A percentile compares a stretch with the other conserved stretches of the same genome.
phyloP scores from a whole-genome alignment of 352 stramenopile species.

The Pythium chondricola region DNA sequence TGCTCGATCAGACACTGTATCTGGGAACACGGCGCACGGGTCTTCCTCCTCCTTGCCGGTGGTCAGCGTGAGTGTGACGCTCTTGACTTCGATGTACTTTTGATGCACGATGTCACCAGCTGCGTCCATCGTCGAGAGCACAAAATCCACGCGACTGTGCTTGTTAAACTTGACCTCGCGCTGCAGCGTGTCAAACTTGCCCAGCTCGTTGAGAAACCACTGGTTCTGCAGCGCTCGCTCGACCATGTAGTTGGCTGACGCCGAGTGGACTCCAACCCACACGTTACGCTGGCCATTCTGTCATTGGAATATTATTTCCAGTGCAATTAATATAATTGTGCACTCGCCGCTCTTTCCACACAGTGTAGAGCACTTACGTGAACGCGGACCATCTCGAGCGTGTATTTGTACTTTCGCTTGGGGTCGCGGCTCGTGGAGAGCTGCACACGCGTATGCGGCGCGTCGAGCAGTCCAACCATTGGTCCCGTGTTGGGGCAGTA shows the following conservation, averaged over 20 bases:
- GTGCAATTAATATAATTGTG: neutral
- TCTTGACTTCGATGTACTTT: slow-evolving; percentile 85
- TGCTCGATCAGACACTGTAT: slow-evolving; percentile 68
- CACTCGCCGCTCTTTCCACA: neutral
- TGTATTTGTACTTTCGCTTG: slow-evolving; percentile 83
- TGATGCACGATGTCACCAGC: slow-evolving; percentile 32
- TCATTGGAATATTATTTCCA: too few species aligned
- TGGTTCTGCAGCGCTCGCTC: slow-evolving; percentile 47
- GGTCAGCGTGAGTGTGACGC: slow-evolving; percentile 52
- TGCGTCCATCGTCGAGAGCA: slow-evolving; percentile 34
- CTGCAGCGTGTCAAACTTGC: slow-evolving; percentile 41
- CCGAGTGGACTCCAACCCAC: slow-evolving; percentile 78
- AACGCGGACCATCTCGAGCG: slow-evolving; percentile 80
- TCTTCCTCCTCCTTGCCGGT: slow-evolving; percentile 1
- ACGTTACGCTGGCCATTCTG: slow-evolving; percentile 63
- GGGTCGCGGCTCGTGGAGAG: slow-evolving; percentile 66
- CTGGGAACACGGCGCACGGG: slow-evolving; percentile 64
- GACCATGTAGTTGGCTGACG: slow-evolving; percentile 75
- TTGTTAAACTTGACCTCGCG: slow-evolving; percentile 76
- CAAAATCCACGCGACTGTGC: slow-evolving; percentile 81
- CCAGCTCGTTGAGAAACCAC: slow-evolving; percentile 57
- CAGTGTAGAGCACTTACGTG: slow-evolving; percentile 33
- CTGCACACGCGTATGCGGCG: slow-evolving; percentile 57
- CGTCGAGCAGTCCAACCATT: slow-evolving; percentile 74
- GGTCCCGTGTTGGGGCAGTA: slow-evolving; percentile 82